A percentile compares a stretch with the other conserved stretches of the same genome.
Evolutionary conservation across 2,329 filamentous ascomycete species (phyloP).

Genomic region (Talaromyces sp.): DNA sequence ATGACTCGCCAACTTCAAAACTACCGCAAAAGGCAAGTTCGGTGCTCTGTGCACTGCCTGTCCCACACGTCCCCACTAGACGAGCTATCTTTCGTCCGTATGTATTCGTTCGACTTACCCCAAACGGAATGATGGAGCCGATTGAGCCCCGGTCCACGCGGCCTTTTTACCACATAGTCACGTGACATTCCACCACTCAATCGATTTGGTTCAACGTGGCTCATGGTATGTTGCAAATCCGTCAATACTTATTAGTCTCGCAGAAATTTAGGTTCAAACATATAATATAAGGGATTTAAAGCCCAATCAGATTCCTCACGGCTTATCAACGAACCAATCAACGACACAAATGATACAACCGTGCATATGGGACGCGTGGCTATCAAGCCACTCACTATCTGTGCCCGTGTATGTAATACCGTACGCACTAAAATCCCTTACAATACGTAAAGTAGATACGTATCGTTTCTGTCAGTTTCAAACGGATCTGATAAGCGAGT

Average conservation of each 20-base stretch:
- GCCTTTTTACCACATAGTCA: neutral
- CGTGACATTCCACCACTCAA: neutral
- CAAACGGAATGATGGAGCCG: neutral
- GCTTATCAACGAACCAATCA: neutral
- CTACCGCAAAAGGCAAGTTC: neutral
- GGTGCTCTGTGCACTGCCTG: neutral
- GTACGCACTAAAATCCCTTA: neutral
- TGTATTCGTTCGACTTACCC: conserved; percentile 1
- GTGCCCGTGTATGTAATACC: neutral
- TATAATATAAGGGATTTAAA: neutral
- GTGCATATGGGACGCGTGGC: conserved; percentile 1
- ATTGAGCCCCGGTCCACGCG: neutral
- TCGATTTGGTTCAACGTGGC: too few relatives aligned
- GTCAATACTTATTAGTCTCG: neutral
- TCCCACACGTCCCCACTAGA: neutral
- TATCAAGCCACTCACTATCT: conserved; percentile 1
- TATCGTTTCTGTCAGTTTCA: too few relatives aligned
- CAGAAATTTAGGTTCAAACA: too few relatives aligned
- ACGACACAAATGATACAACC: neutral
- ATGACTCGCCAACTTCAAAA: neutral
- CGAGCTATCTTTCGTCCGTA: neutral
- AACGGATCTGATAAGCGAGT: too few relatives aligned
- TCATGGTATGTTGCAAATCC: neutral
- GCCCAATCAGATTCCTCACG: neutral
- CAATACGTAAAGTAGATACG: neutral